Evolutionary conservation across 2,329 filamentous ascomycete species (phyloP).

Genomic region (Proliferodiscus dingleyae): DNA sequence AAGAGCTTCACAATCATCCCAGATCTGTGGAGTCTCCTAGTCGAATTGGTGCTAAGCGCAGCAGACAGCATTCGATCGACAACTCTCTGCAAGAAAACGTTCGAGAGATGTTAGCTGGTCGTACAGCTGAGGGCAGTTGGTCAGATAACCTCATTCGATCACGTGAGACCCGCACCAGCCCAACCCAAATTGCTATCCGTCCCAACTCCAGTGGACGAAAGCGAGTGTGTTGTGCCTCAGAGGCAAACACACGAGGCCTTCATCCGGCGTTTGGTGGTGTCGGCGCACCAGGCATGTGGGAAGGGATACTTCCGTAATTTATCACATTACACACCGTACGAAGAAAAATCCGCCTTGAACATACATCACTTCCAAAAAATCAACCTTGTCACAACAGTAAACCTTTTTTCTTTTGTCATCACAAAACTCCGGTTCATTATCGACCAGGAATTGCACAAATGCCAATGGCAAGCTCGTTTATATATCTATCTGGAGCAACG

Average conservation of each 20-base stretch:
- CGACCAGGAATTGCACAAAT: no score
- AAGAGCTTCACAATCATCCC: conserved; percentile 55
- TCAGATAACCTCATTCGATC: conserved; percentile 27
- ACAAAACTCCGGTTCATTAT: no score
- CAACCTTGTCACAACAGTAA: conserved; percentile 14
- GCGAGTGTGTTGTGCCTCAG: conserved; percentile 61
- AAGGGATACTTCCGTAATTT: conserved; percentile 50
- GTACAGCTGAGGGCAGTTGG: conserved; percentile 21
- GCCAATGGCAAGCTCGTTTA: no score
- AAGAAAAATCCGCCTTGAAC: conserved; percentile 9
- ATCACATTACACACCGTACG: background rate
- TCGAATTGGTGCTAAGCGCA: conserved; percentile 50
- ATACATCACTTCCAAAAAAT: conserved; percentile 5
- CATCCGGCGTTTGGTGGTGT: conserved; percentile 47
- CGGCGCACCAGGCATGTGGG: conserved; percentile 62
- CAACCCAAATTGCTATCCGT: conserved; percentile 38
- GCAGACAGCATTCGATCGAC: conserved; percentile 54
- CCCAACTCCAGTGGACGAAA: conserved; percentile 49
- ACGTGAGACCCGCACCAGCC: conserved; percentile 35
- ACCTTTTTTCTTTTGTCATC: conserved; percentile 11
- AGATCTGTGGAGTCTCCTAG: conserved; percentile 35
- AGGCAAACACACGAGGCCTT: conserved; percentile 45
- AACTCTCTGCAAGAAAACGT: conserved; percentile 62
- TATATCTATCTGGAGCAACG: no score
- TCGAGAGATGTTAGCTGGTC: conserved; percentile 51